These are phyloP conservation scores for Rostrohypoxylon terebratum DNA, from an alignment of 495 filamentous ascomycete genomes.

Conservation along the genomic window DNA sequence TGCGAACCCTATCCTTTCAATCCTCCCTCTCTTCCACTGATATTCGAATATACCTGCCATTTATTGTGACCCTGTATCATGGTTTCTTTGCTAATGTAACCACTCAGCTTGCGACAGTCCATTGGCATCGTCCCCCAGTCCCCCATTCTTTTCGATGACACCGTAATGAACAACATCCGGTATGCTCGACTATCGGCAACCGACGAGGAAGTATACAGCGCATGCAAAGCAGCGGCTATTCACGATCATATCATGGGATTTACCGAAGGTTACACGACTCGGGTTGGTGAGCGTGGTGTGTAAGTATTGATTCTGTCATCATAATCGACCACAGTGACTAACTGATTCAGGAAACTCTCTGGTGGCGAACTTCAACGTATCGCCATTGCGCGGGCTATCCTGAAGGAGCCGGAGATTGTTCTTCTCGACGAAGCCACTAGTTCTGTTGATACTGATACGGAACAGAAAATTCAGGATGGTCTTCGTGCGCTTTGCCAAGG, in stretches of 20 bases:
- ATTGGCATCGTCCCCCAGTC: constrained; percentile 81
- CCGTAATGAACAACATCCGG: constrained; percentile 78
- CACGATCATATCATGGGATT: constrained; percentile 77
- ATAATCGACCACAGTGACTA: background rate
- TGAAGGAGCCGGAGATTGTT: constrained; percentile 67
- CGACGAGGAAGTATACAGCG: constrained; percentile 74
- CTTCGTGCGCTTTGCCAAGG: constrained; percentile 66
- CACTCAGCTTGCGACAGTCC: constrained; percentile 68
- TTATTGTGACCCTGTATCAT: background rate
- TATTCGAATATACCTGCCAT: background rate
- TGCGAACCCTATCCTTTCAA: background rate
- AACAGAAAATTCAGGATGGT: constrained; percentile 77
- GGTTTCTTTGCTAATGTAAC: constrained; percentile 25
- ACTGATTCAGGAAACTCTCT: constrained; percentile 66
- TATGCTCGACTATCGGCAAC: constrained; percentile 72
- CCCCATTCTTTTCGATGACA: constrained; percentile 76
- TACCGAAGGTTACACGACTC: constrained; percentile 70
- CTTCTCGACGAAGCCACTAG: constrained; percentile 69
- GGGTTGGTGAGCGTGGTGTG: constrained; percentile 71
- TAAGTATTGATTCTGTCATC: constrained; percentile 35
- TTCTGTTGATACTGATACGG: constrained; percentile 73
- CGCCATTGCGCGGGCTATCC: constrained; percentile 75
- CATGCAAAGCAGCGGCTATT: constrained; percentile 75
- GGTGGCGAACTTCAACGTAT: constrained; percentile 81
- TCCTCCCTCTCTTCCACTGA: background rate